These are phyloP conservation scores for Erysiphe pulchra DNA, from an alignment of 2,329 filamentous ascomycete genomes.

Conservation along the genomic window DNA sequence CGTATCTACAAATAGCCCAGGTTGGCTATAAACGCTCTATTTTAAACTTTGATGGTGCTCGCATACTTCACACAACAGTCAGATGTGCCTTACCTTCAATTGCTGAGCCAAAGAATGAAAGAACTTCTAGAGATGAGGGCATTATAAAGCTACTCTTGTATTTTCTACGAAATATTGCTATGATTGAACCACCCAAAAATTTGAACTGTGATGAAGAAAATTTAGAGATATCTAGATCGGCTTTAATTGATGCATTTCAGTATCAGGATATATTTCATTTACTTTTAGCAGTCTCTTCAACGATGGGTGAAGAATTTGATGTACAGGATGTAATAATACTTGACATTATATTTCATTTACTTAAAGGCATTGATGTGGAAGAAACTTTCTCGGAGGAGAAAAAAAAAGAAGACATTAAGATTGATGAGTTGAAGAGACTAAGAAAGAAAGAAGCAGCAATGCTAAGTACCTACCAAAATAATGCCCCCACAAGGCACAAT, in stretches of 20 bases:
- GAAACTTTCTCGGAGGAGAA: constrained; percentile 67
- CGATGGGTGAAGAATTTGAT: constrained; percentile 81
- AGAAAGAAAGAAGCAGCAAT: constrained; percentile 69
- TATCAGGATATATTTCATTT: constrained; percentile 76
- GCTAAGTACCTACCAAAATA: constrained; percentile 48
- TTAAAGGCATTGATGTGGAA: constrained; percentile 67
- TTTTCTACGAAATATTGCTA: constrained; percentile 66
- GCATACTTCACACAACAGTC: constrained; percentile 58
- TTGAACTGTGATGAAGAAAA: constrained; percentile 68
- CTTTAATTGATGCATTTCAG: constrained; percentile 70
- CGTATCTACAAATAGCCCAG: constrained; percentile 71
- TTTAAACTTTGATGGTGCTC: constrained; percentile 54
- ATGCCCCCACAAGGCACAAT: constrained; percentile 67
- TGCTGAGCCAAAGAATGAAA: constrained; percentile 49
- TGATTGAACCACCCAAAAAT: constrained; percentile 51
- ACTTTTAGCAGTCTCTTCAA: constrained; percentile 66
- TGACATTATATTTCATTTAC: constrained; percentile 75
- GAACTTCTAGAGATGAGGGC: constrained; percentile 58
- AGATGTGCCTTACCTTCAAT: constrained; percentile 67
- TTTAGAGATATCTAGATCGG: constrained; percentile 64
- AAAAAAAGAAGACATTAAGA: constrained; percentile 40
- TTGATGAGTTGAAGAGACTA: constrained; percentile 45
- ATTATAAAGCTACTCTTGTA: constrained; percentile 81
- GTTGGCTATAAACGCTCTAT: constrained; percentile 73
- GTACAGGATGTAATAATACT: constrained; percentile 72